These are phyloP conservation scores for Amesomyces nigricolor DNA, from an alignment of 2,329 filamentous ascomycete genomes.

Conservation along the genomic window DNA sequence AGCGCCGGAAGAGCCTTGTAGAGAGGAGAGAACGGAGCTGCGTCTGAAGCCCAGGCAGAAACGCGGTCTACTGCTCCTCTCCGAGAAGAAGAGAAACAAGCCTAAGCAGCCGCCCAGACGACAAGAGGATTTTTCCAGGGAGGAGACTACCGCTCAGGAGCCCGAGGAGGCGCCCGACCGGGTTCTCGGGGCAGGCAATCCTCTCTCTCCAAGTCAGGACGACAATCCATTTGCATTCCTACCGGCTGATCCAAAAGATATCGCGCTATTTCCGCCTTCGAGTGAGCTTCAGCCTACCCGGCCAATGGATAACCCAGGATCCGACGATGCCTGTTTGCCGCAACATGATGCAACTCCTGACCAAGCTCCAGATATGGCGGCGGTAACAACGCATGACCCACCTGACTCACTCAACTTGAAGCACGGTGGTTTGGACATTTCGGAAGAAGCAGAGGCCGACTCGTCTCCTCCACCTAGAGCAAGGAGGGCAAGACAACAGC, in stretches of 20 bases:
- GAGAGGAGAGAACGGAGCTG: conserved; percentile 38
- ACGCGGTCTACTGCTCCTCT: conserved; percentile 44
- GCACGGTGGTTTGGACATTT: too few species aligned
- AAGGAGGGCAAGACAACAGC: background rate
- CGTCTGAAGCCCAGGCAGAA: conserved; percentile 43
- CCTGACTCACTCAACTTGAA: too few species aligned
- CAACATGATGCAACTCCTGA: too few species aligned
- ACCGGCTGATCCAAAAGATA: background rate
- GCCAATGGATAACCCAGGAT: too few species aligned
- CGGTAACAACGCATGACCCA: too few species aligned
- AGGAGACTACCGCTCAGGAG: background rate
- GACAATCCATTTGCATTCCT: background rate
- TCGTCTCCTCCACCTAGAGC: background rate
- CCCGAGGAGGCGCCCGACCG: too few species aligned
- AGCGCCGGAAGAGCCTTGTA: background rate
- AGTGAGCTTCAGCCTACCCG: background rate
- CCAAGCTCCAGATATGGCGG: too few species aligned
- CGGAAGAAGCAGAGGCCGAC: background rate
- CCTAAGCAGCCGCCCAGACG: conserved; percentile 10
- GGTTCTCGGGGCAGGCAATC: background rate
- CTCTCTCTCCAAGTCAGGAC: background rate
- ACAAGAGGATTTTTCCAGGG: background rate
- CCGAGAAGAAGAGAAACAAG: conserved; percentile 30
- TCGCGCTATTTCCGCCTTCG: background rate
- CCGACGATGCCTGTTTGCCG: too few species aligned